Evolutionary conservation across 306 rosid genomes (phyloP).

Genomic region (Senna siamea): DNA sequence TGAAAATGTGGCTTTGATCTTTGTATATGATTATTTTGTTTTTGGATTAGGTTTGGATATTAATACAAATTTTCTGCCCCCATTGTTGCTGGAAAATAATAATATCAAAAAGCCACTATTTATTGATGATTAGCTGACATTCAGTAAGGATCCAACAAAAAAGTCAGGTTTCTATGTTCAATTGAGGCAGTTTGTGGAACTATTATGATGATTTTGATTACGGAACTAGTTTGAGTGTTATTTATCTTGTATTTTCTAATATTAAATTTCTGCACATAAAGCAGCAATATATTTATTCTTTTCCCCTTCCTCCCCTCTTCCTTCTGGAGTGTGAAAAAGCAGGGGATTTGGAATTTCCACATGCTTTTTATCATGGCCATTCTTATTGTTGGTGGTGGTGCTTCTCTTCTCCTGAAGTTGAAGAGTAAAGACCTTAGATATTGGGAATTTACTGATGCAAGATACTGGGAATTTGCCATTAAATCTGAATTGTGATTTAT

Average conservation of each 20-base stretch:
- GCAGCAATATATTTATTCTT: background rate
- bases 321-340: background rate
- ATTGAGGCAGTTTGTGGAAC: too few relatives aligned
- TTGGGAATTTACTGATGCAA: constrained; percentile 52
- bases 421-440: too few relatives aligned
- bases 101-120: background rate
- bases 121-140: background rate
- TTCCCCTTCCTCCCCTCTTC: background rate
- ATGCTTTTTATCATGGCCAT: too few relatives aligned
- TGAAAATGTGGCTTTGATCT: background rate
- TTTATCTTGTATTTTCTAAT: background rate
- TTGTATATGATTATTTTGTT: background rate
- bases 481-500: constrained; percentile 25
- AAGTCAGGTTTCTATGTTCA: background rate
- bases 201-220: too few relatives aligned
- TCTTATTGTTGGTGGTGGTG: too few relatives aligned
- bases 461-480: constrained; percentile 15
- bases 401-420: too few relatives aligned
- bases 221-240: too few relatives aligned
- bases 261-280: background rate
- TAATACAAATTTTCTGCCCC: background rate
- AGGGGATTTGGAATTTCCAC: background rate
- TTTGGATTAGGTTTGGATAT: background rate
- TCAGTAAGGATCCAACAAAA: background rate
- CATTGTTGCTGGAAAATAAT: background rate